A percentile compares a stretch with the other conserved stretches of the same genome.
These are phyloP conservation scores for Turnera subulata DNA, from an alignment of 345 rosid species.

Conservation along the genomic window DNA sequence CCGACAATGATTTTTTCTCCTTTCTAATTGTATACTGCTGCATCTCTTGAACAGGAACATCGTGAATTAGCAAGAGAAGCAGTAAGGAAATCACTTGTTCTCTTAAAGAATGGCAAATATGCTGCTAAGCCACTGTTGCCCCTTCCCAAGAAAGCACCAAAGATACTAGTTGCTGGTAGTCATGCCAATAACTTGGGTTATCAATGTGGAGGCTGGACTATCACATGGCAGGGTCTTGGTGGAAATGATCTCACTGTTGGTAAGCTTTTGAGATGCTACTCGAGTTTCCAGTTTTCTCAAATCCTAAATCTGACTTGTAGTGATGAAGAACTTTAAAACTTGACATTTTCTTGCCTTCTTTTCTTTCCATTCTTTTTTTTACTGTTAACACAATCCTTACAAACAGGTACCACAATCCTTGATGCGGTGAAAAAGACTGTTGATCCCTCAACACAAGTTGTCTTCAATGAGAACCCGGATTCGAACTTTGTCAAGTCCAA, in stretches of 20 bases:
- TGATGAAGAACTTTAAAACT: too few relatives aligned
- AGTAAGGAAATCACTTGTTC: conserved; percentile 73
- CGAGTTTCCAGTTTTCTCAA: too few relatives aligned
- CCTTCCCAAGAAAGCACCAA: conserved; percentile 49
- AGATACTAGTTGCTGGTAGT: conserved; percentile 70
- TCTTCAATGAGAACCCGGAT: conserved; percentile 49
- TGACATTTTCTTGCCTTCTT: too few relatives aligned
- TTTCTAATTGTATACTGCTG: too few relatives aligned
- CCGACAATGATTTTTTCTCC: neutral
- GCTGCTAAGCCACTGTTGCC: conserved; percentile 55
- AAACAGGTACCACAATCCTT: conserved; percentile 56
- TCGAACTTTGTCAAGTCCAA: conserved; percentile 41
- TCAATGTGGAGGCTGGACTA: conserved; percentile 91
- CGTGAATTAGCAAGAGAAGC: conserved; percentile 81
- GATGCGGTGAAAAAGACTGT: conserved; percentile 39
- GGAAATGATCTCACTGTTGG: conserved; percentile 59
- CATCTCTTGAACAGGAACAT: conserved; percentile 39
- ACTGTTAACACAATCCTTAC: too few relatives aligned
- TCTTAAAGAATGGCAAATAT: conserved; percentile 59
- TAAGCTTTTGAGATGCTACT: conserved; percentile 10
- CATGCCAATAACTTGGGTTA: conserved; percentile 80
- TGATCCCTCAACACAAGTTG: conserved; percentile 38
- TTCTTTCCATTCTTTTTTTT: too few relatives aligned
- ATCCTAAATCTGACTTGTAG: too few relatives aligned
- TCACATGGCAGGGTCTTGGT: conserved; percentile 64